A percentile compares a stretch with the other conserved stretches of the same genome.
Conservation (phyloP, 805 yeast genomes). For the Pichia gijzeniarum region DNA sequence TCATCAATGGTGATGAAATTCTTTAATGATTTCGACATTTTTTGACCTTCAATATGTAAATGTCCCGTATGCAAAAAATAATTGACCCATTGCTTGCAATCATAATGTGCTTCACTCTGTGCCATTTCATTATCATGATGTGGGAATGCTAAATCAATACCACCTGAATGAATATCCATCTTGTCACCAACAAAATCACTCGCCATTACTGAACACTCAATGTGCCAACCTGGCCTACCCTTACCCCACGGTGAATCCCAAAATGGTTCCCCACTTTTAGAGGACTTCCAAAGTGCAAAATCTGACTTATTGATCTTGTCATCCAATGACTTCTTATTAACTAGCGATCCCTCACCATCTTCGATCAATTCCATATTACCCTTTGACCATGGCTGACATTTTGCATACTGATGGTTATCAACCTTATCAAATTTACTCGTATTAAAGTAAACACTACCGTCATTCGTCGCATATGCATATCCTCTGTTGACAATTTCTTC, state of each 20-base stretch:
- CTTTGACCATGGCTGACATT: constrained; percentile 97
- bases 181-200: constrained; percentile 73
- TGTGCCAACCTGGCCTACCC: constrained; percentile 99
- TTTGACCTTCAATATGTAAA: constrained; percentile 96
- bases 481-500: constrained; percentile 69
- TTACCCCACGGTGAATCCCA: constrained; percentile 97
- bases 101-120: constrained; percentile 89
- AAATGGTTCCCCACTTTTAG: constrained; percentile 94
- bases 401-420: constrained; percentile 80
- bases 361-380: constrained; percentile 78
- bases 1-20: constrained; percentile 93
- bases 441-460: constrained; percentile 96
- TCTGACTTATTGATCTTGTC: constrained; percentile 75
- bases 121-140: constrained; percentile 99
- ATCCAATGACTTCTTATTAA: constrained; percentile 30
- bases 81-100: constrained; percentile 91
- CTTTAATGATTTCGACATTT: constrained; percentile 92
- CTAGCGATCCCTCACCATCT: constrained; percentile 91
- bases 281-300: constrained; percentile 94
- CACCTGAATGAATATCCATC: constrained; percentile 96
- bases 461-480: constrained; percentile 73
- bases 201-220: constrained; percentile 99
- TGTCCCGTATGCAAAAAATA: constrained; percentile 97
- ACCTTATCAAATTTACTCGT: constrained; percentile 71
- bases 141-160: constrained; percentile 95